Base-by-base conservation (phyloP, 2,329 filamentous ascomycete genomes). In the Ascochyta koolunga region DNA sequence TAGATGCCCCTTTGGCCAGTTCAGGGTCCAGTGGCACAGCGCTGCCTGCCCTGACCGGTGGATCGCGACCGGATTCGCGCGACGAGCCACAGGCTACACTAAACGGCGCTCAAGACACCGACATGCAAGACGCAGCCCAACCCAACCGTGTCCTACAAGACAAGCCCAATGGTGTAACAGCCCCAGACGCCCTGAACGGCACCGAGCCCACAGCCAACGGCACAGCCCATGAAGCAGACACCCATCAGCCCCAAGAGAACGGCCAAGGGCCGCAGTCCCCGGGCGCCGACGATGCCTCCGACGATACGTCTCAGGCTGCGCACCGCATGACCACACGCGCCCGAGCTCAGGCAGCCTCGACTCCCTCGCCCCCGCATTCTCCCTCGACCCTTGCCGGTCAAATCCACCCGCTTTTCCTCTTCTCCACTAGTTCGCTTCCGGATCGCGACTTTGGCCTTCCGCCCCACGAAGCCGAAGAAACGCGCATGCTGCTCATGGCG, bases 361-460 rank as follows among this genome's bases (percentile, higher is more conserved):
- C 66, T 45, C 60, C 73, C 56, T 72, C 68, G 32, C 71, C 77
- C 13, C 77, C 78, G 3, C 69, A 77, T 22, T 80, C 80, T 15
- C 79, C 81, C 35, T 75, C 77, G 5, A 71, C 73, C 18, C 77
- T 79, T 13, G 78, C 82, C 4, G 78, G 80, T n/a, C 83, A 82
- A 24, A 83, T 93, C 54, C 89, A 93, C 69, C 89, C 90, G 3
- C 84, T 91, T 66, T 96, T 91, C 74, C 74, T 86, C 37, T 83
- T 88, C 31, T 88, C 90, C 0, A 69, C 77, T 22, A 78, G 83
- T 27, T 83, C 85, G 21, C 80, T 83, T 48, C 83, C 87, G 2
- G 88, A 93, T 70, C 82, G 87, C 50, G 86, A 92, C 68, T 78
- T 90, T 33, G 88, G 88, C 1, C 82, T 96, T 2, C 89, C 90